Evolutionary conservation across 768 basidiomycete species (phyloP), one percentile per base, ranked within the genome.

Genomic region (Suillus hirtellus): DNA sequence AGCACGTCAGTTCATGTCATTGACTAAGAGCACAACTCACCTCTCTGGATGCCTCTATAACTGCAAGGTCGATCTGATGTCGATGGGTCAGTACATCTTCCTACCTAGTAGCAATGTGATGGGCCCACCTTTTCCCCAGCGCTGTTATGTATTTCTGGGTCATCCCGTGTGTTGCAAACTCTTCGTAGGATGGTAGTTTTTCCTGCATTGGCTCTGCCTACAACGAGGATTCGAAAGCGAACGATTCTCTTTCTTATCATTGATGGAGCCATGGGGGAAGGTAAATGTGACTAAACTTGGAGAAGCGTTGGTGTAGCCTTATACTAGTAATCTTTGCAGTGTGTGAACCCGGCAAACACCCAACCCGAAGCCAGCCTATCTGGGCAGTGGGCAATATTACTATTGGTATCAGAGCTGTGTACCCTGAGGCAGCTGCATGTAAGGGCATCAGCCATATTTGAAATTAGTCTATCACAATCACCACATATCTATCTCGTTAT

Each of bases 121-220:
- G 31, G 31, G 1, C 14, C 14, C 11, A 77, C 76, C 67, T 35
- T 52, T 7, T 63, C 58, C 14, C 73, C 71, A 0, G 59, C 11
- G 5, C 60, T 21, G 65, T 71, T 66, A 17, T 64, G 66, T 43
- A 79, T 71, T 15, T 61, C 68, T 0, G 78, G 77, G 4, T 73
- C 68, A 9, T 78, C 75, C 1, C 63, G 71, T 8, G 76, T 72
- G 60, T 75, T 71, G 66, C 78, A 79, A 11, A 81, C 71, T 56
- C 71, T 72, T 65, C 77, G 71, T 19, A 79, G 68, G 31, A 81
- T 68, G 0, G 80, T 80, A 0, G 78, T 80, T 64, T 81, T 81
- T 0, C 79, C 79, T 1, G 78, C 72, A 60, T 79, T 79, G 1
- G 77, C 75, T 59, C 75, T 71, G 4, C 80, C 80, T n/a, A 81